These are phyloP conservation scores for Pythium utonaiense DNA, from an alignment of 352 stramenopile species.

Conservation along the genomic window DNA sequence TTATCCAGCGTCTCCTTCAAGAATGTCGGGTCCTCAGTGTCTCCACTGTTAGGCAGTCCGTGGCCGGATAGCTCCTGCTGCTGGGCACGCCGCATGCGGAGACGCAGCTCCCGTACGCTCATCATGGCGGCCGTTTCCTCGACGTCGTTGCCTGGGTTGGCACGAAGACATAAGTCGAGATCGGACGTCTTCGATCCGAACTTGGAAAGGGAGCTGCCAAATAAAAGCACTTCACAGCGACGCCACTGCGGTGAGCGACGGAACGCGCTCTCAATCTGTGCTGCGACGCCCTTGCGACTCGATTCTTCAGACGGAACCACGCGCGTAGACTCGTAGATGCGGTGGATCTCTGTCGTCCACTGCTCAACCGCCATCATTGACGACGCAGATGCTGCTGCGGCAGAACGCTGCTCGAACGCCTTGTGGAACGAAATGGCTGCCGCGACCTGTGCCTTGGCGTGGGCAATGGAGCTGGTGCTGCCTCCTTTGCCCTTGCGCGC, in stretches of 20 bases:
- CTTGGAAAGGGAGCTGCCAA: constrained; percentile 75
- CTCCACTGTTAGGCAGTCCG: constrained; percentile 12
- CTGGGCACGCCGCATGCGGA: constrained; percentile 31
- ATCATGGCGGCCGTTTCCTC: constrained; percentile 20
- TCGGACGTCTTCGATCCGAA: constrained; percentile 72
- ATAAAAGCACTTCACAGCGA: constrained; percentile 33
- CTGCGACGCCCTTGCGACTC: constrained; percentile 21
- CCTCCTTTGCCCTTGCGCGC: constrained; percentile 4
- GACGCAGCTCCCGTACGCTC: constrained; percentile 38
- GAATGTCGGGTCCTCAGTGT: constrained; percentile 26
- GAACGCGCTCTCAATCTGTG: constrained; percentile 14
- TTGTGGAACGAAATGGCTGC: constrained; percentile 47
- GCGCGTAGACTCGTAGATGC: constrained; percentile 37
- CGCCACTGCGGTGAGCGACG: constrained; percentile 12
- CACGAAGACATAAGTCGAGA: constrained; percentile 70
- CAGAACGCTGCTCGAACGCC: constrained; percentile 9
- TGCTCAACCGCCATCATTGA: constrained; percentile 14
- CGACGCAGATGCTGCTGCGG: too few species aligned
- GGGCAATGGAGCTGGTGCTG: constrained; percentile 7
- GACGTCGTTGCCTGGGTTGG: constrained; percentile 14
- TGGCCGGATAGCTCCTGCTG: constrained; percentile 10
- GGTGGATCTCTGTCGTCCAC: constrained; percentile 27
- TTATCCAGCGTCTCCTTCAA: constrained; percentile 42
- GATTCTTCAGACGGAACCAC: constrained; percentile 48
- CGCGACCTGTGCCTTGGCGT: constrained; percentile 30